phyloP scores from a whole-genome alignment of 2,329 filamentous ascomycete genomes.

The Xylaria sp. region DNA sequence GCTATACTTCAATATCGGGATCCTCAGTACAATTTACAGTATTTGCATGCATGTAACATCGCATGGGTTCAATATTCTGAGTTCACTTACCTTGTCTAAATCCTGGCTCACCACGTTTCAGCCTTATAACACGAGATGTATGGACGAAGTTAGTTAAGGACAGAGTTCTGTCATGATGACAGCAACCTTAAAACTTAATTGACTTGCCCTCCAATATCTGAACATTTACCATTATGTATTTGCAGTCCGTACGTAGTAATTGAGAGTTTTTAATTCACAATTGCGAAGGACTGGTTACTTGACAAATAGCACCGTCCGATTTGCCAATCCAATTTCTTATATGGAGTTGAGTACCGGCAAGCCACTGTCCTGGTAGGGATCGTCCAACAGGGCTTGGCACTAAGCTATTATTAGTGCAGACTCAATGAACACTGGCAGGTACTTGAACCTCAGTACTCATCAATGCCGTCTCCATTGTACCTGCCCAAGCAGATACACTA shows the following conservation, averaged over 20 bases:
- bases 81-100: not conserved
- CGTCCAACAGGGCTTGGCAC: not conserved
- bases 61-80: not conserved
- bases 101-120: not conserved
- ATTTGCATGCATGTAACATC: too few species aligned
- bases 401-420: not conserved
- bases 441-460: not conserved
- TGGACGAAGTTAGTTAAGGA: constrained; percentile 4
- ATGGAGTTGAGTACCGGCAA: too few species aligned
- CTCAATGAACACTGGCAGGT: too few species aligned
- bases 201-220: not conserved
- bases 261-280: not conserved
- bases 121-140: constrained; percentile 14
- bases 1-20: too few species aligned
- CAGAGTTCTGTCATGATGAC: constrained; percentile 19
- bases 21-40: too few species aligned
- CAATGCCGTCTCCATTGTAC: not conserved
- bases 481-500: not conserved
- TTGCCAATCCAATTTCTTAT: not conserved
- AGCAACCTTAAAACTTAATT: not conserved
- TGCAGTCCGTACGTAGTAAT: not conserved
- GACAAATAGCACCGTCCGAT: not conserved
- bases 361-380: not conserved
- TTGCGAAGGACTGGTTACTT: not conserved
- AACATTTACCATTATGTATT: not conserved